Evolutionary conservation across 306 rosid genomes (phyloP), one percentile per base, ranked within the genome.

Genomic region (Cyamopsis tetragonoloba): DNA sequence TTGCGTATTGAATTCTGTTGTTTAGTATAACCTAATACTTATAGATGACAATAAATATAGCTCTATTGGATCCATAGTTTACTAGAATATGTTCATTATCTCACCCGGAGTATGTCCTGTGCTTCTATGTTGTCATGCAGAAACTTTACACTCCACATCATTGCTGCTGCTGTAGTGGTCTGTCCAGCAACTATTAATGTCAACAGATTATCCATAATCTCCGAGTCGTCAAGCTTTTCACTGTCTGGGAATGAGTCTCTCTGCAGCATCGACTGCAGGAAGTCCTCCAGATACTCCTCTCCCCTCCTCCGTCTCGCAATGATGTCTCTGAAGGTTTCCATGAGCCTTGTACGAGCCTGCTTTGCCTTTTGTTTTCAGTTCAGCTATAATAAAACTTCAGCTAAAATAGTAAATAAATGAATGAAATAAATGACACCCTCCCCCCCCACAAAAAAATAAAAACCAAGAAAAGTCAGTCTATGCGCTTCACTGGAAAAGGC

Each of bases 81-180:
- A 24, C 34, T 18, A 38, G 7, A 6, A 53, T 24, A 20, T 60
- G 3, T 70, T 14, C 23, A 54, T 38, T 11, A 31, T 68, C 87
- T 80, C 41, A 81, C 87, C 82, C 96, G 77, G 35, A 85, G 84
- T 49, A 53, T 74, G 41, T 79, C 75, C 44, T 60, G 84, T n/a
- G 49, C 82, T 49, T 83, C 84, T 66, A 17, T 73, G 77, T 81
- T 88, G 18, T 71, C 86, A 60, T 77, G 81, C 13, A 88, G 87
- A 65, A 85, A 83, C 75, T 88, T 85, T 49, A 83, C 83, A 79
- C 82, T 79, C 88, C 82, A 83, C 88, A 83, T 83, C 82, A 88
- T 74, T 24, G 88, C 84, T 34, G 88, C 87, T 5, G 88, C 85
- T 10, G 87, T 79, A 10, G 88, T 85, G 37, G 86, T 83, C 64